Evolutionary conservation across 164 flowering plant genomes (phyloP).

Genomic region (Macadamia integrifolia): DNA sequence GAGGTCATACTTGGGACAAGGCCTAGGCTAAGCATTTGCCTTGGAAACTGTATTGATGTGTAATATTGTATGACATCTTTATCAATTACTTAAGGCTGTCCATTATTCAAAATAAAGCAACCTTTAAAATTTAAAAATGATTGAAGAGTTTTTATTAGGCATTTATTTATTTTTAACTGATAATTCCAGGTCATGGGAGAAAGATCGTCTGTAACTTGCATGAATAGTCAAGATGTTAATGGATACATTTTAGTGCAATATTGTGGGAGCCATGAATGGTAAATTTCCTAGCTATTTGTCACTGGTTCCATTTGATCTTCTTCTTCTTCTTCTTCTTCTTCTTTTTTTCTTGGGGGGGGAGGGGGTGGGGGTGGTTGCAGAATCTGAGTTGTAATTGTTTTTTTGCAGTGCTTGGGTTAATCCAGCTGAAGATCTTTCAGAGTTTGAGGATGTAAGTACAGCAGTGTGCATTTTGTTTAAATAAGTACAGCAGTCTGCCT

Average conservation of each 20-base stretch:
- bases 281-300: background rate
- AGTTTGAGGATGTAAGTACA: constrained; percentile 28
- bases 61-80: background rate
- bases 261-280: constrained; percentile 21
- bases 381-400: constrained; percentile 8
- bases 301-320: background rate
- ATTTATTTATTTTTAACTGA: background rate
- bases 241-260: constrained; percentile 13
- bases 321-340: too few species aligned
- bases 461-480: background rate
- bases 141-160: background rate
- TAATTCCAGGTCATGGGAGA: constrained; percentile 20
- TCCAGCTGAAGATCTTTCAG: constrained; percentile 28
- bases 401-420: constrained; percentile 35
- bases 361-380: background rate
- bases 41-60: background rate
- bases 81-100: background rate
- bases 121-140: background rate
- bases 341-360: too few species aligned
- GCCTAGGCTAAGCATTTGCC: background rate
- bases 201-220: constrained; percentile 8
- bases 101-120: background rate
- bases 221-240: background rate
- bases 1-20: too few species aligned
- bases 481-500: constrained; percentile 11